Conservation (phyloP, 345 rosid genomes). For the Angophora floribunda region DNA sequence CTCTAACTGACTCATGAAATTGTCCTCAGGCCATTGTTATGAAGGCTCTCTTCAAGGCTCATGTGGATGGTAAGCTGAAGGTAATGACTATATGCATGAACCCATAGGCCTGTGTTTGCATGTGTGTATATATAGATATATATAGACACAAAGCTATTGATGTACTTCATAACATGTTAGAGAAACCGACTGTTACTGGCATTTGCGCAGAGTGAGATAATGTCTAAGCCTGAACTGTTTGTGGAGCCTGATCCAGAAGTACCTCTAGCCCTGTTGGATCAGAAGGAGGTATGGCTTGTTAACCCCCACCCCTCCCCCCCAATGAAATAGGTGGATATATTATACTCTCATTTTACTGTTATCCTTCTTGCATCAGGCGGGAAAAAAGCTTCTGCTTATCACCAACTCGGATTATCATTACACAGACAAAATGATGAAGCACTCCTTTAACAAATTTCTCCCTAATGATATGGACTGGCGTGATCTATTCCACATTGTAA, state of each 20-base stretch:
- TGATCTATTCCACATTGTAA: slow-evolving; percentile 82
- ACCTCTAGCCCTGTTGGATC: slow-evolving; percentile 88
- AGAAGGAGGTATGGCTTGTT: slow-evolving; percentile 64
- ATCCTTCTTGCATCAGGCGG: slow-evolving; percentile 51
- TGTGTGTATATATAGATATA: too few relatives aligned
- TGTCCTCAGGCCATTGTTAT: slow-evolving; percentile 80
- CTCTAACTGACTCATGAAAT: slow-evolving; percentile 2
- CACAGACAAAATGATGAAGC: slow-evolving; percentile 94
- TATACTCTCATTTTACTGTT: not conserved
- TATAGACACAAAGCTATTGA: too few relatives aligned
- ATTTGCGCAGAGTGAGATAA: slow-evolving; percentile 70
- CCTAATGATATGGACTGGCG: slow-evolving; percentile 94
- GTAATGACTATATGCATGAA: slow-evolving; percentile 11
- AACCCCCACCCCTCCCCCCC: not conserved
- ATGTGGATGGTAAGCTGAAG: slow-evolving; percentile 95
- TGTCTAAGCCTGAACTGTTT: slow-evolving; percentile 94
- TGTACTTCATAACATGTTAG: not conserved
- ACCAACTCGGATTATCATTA: slow-evolving; percentile 94
- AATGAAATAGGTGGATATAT: not conserved
- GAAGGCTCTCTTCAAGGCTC: slow-evolving; percentile 91
- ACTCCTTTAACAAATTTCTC: slow-evolving; percentile 80
- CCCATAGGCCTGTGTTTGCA: not conserved
- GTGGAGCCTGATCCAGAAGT: slow-evolving; percentile 95
- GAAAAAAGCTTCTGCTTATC: slow-evolving; percentile 88
- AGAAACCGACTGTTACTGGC: not conserved